phyloP scores from a whole-genome alignment of 805 yeast species.

The Yarrowia osloensis region DNA sequence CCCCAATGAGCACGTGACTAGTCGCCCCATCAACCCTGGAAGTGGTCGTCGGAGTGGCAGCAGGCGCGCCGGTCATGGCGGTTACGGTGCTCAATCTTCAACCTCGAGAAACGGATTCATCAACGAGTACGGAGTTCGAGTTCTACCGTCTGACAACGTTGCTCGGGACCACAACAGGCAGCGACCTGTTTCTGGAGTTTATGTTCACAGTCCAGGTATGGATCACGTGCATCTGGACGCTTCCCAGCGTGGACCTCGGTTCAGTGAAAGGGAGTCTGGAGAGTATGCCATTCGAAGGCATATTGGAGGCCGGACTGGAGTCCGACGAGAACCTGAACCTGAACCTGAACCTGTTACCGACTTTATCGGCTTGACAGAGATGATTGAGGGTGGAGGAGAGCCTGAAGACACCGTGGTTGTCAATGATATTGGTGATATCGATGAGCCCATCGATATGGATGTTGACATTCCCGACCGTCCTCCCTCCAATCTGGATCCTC shows the following conservation, averaged over 20 bases:
- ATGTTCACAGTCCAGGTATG: neutral
- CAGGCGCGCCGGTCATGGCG: neutral
- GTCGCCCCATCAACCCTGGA: neutral
- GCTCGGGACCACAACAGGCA: neutral
- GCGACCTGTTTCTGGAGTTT: neutral
- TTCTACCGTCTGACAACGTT: constrained; percentile 8
- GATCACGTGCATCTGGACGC: neutral
- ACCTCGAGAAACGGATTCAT: constrained; percentile 3
- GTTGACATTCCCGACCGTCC: neutral
- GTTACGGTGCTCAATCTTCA: neutral
- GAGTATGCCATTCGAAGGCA: constrained; percentile 9
- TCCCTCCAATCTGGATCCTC: neutral
- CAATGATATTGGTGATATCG: neutral
- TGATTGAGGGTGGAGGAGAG: neutral
- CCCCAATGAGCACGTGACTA: neutral
- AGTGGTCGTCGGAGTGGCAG: neutral
- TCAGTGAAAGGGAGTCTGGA: constrained; percentile 10
- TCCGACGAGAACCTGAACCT: neutral
- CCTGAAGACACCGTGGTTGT: neutral
- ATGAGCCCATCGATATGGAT: neutral
- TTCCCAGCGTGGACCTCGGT: neutral
- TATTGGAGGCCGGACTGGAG: neutral
- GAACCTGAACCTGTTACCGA: neutral
- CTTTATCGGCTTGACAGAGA: constrained; percentile 12
- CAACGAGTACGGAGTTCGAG: constrained; percentile 25